Base-by-base conservation (phyloP, 257 asterid species). In the Osmanthus fragrans region DNA sequence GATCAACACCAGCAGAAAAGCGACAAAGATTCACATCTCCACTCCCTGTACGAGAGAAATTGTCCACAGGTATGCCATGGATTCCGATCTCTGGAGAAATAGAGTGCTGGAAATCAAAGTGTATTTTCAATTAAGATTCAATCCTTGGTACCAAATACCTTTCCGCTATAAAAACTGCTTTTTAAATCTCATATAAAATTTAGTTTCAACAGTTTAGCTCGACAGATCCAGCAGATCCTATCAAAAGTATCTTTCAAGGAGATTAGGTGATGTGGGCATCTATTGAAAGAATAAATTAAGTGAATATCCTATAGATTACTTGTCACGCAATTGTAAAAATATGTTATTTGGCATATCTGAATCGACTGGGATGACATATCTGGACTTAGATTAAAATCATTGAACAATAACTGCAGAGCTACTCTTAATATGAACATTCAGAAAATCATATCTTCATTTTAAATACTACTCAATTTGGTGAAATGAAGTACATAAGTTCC, bases 11-110 rank as follows among this genome's bases (percentile, higher is more conserved):
- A 85, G 94, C 92, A 47, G 97, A 91, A 47, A 92, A 77, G 83
- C 97, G 97, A 79, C 90, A 85, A 34, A 93, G 93, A 85, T 93
- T 95, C 76, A 95, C 97, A 77, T 93, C 94, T 47, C 97, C 98
- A 80, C 97, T 90, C 80, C 82, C 93, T 33, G 98, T 85, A 68
- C 96, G 98, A 71, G 97, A 89, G 88, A 87, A 93, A 80, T 91
- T 93, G 81, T 91, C 96, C 72, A 82, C 86, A 29, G 99, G 98
- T 73, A 88, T 78, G 71, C 99, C 99, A 81, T 93, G 98, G 76
- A 90, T 80, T 75, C 94, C 97, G 73, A 93, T 81, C 84, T 95
- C 99, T 0, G 98, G 99, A 23, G 98, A 93, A 79, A 91, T 66
- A 4, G 96, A 90, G 82, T 93, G 98, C 99, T 95, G 96, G 94